Base-by-base conservation (phyloP, 768 basidiomycete genomes). In the Leccinum incarnatum region DNA sequence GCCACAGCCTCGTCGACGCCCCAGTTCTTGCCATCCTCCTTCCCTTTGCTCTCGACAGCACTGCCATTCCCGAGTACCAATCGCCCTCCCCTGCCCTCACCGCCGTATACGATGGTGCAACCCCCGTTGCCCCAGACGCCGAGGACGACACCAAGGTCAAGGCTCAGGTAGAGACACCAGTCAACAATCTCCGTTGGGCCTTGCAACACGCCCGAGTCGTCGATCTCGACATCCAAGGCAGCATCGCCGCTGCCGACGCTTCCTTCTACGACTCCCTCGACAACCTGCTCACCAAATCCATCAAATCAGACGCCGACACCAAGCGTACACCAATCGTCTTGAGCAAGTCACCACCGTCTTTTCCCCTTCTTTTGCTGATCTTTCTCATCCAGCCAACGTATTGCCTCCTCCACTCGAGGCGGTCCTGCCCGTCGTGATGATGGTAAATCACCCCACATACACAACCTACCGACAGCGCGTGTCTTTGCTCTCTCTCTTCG, bases 351-450 rank as follows among this genome's bases (percentile, higher is more conserved):
- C 23, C 4, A 21, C 37, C 52, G 45, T 59, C 19, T 17, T 45
- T 27, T 29, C 14, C 21, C 25, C 9, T 17, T 10, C 23, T 12
- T 15, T 19, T 14, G 11, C 50, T 69, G 36, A 66, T 45, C 4
- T 49, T 46, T 34, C 45, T 4, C 40, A 17, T 65, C 51, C 68
- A 94, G 92, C 87, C 54, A 92, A 91, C 69, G 73, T 91, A 45
- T 79, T 94, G 10, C 92, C 91, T 47, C 92, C 92, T 37, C 88
- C 91, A 1, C 83, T 89, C 63, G 84, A 86, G 63, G 78, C 90
- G 37, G 75, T 81, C 53, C 69, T 88, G 47, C 88, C 91, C 1
- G 87, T 91, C 58, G 88, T 91, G 42, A 86, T 88, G 71, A 76
- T 93, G 69, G 86, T 93, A 79, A 88, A 84, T 51, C 88, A 92